Percentiles rank a stretch among this genome's conserved stretches.
Conservation (phyloP, 306 rosid species). For the Chamaecrista fasciculata region DNA sequence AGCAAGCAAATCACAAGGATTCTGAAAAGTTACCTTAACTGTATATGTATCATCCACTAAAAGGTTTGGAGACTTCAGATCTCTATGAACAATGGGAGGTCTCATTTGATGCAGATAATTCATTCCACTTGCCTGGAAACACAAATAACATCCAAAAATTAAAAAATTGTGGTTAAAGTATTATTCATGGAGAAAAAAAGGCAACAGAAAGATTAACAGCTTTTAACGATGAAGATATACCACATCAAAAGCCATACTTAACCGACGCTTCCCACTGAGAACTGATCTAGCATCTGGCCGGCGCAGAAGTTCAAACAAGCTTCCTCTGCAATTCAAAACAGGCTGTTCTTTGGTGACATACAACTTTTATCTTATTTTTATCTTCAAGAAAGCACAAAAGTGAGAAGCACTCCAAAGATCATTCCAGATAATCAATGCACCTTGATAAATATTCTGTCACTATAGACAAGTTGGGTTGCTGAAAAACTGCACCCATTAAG, state of each 20-base stretch:
- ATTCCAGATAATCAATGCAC: constrained; percentile 39
- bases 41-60: constrained; percentile 85
- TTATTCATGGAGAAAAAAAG: constrained; percentile 5
- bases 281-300: constrained; percentile 55
- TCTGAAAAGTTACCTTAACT: constrained; percentile 60
- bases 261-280: constrained; percentile 67
- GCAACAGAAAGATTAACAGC: constrained; percentile 18
- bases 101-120: constrained; percentile 89
- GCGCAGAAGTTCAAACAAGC: constrained; percentile 80
- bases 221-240: constrained; percentile 39
- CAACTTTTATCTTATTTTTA: constrained; percentile 7
- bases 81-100: constrained; percentile 96
- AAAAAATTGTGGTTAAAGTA: not conserved
- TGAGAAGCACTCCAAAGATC: not conserved
- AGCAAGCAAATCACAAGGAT: not conserved
- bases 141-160: constrained; percentile 26
- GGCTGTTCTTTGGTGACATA: constrained; percentile 24
- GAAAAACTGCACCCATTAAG: constrained; percentile 92
- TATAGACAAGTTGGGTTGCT: constrained; percentile 86
- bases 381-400: constrained; percentile 12
- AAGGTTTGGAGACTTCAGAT: constrained; percentile 94
- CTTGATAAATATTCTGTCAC: constrained; percentile 96
- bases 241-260: constrained; percentile 92
- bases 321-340: constrained; percentile 72
- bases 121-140: constrained; percentile 89